Percentiles rank a stretch among this genome's conserved stretches.
Conservation (phyloP, 2,329 filamentous ascomycete genomes). For the Microcyclosporella mali region DNA sequence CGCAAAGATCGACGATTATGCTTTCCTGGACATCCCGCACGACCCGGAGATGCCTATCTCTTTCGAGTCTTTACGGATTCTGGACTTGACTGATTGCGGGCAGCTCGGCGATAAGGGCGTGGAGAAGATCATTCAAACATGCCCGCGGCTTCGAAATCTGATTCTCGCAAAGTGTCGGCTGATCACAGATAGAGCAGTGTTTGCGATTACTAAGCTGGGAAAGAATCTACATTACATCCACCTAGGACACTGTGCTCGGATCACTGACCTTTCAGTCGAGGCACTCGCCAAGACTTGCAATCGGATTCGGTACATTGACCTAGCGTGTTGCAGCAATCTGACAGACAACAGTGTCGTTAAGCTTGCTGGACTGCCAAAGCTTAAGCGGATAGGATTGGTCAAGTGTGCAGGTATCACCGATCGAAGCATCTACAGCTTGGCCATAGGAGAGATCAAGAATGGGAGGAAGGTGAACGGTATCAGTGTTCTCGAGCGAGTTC, state of each 20-base stretch:
- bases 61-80: conserved; percentile 84
- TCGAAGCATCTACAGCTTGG: conserved; percentile 76
- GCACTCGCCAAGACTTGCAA: conserved; percentile 80
- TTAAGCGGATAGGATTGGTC: conserved; percentile 89
- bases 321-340: conserved; percentile 86
- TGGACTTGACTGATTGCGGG: conserved; percentile 85
- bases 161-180: conserved; percentile 91
- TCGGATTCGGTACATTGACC: conserved; percentile 91
- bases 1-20: conserved; percentile 74
- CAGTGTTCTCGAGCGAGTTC: conserved; percentile 81
- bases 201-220: conserved; percentile 78
- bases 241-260: conserved; percentile 83
- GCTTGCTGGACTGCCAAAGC: conserved; percentile 79
- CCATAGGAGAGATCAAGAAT: conserved; percentile 44
- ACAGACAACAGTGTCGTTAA: conserved; percentile 82
- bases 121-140: conserved; percentile 76
- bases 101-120: conserved; percentile 81
- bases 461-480: conserved; percentile 38
- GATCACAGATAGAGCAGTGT: conserved; percentile 82
- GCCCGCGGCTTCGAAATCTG: conserved; percentile 83
- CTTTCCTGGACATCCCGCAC: conserved; percentile 71
- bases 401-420: conserved; percentile 92
- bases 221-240: conserved; percentile 98
- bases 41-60: conserved; percentile 43
- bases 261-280: conserved; percentile 84